Conservation (phyloP, 257 asterid species). For the Lycium ferocissimum region DNA sequence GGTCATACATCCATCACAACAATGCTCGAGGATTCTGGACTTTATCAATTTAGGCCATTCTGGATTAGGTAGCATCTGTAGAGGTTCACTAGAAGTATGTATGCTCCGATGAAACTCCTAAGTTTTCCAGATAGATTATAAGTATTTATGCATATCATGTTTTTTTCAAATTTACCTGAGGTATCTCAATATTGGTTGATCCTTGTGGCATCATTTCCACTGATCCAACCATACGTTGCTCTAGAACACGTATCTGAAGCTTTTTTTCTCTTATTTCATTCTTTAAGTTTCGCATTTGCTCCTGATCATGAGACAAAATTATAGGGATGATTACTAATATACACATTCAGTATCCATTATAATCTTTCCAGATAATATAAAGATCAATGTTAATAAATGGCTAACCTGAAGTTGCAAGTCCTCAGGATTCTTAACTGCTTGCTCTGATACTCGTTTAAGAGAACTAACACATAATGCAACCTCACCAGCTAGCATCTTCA, state of each 20-base stretch:
- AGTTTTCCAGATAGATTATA: neutral
- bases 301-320: conserved; percentile 52
- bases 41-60: neutral
- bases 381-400: neutral
- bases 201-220: conserved; percentile 62
- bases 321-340: conserved; percentile 9
- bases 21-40: neutral
- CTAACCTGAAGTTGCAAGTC: conserved; percentile 67
- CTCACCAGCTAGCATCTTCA: conserved; percentile 88
- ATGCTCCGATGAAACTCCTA: conserved; percentile 2
- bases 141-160: neutral
- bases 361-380: neutral
- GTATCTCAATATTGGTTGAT: conserved; percentile 56
- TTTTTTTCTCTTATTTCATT: conserved; percentile 77
- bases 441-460: conserved; percentile 71
- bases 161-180: conserved; percentile 56
- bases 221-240: conserved; percentile 85
- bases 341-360: conserved; percentile 21
- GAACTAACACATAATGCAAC: conserved; percentile 79
- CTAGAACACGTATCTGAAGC: conserved; percentile 65
- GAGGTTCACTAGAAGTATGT: conserved; percentile 12
- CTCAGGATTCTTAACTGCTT: conserved; percentile 62
- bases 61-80: neutral
- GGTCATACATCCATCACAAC: conserved; percentile 5
- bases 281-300: conserved; percentile 63